Evolutionary conservation across 306 rosid species (phyloP).

Genomic region (Cucumis hystrix): DNA sequence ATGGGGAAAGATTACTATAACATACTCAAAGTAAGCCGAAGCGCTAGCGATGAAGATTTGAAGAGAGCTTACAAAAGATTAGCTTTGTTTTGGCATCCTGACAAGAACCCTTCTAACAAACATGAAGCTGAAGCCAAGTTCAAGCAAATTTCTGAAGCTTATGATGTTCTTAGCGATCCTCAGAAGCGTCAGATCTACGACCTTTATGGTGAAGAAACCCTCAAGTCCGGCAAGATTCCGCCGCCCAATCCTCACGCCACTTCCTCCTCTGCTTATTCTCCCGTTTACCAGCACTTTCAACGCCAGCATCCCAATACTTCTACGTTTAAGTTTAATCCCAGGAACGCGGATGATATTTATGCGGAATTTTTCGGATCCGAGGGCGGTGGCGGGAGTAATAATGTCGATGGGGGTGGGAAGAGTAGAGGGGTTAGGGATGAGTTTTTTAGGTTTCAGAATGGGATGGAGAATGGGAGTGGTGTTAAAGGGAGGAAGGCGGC

Average conservation of each 20-base stretch:
- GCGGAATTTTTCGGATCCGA: constrained; percentile 66
- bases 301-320: constrained; percentile 27
- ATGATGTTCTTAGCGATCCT: constrained; percentile 72
- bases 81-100: constrained; percentile 90
- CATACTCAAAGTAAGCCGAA: constrained; percentile 72
- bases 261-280: constrained; percentile 15
- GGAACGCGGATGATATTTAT: constrained; percentile 65
- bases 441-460: constrained; percentile 38
- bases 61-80: constrained; percentile 65
- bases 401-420: constrained; percentile 13
- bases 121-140: constrained; percentile 72
- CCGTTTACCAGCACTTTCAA: constrained; percentile 17
- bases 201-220: constrained; percentile 73
- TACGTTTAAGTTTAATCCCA: constrained; percentile 44
- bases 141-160: constrained; percentile 83
- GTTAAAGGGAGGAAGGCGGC: constrained; percentile 33
- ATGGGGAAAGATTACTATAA: constrained; percentile 91
- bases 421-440: constrained; percentile 30
- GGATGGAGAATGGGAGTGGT: constrained; percentile 17
- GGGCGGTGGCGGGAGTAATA: constrained; percentile 10
- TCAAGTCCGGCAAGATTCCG: constrained; percentile 72
- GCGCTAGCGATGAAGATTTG: constrained; percentile 81
- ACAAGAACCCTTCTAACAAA: constrained; percentile 57
- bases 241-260: constrained; percentile 34
- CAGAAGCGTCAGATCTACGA: constrained; percentile 96